Evolutionary conservation across 768 basidiomycete genomes (phyloP).

Genomic region (Xanthoconium purpureum): DNA sequence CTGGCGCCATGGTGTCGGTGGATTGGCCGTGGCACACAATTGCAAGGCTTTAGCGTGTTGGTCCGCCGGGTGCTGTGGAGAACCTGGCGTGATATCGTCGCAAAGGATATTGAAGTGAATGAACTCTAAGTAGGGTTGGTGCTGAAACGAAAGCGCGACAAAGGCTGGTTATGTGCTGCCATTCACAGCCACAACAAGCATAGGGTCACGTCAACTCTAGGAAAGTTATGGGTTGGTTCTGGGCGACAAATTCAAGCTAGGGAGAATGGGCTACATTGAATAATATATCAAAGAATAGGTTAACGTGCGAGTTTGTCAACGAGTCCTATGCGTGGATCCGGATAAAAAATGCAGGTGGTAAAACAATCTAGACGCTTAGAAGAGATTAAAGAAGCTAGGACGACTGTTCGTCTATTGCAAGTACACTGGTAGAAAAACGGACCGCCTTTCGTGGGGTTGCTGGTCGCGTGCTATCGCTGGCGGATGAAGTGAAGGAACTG

Average conservation of each 20-base stretch:
- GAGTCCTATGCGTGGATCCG: conserved; percentile 20
- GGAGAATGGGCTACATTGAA: conserved; percentile 30
- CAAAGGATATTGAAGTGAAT: not conserved
- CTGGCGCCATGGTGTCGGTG: conserved; percentile 61
- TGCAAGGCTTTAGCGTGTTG: not conserved
- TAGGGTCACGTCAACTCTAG: conserved; percentile 18
- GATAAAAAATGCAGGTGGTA: conserved; percentile 22
- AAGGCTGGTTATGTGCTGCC: not conserved
- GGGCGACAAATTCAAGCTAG: conserved; percentile 6
- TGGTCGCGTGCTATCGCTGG: conserved; percentile 36
- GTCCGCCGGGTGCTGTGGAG: not conserved
- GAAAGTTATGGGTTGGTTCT: not conserved
- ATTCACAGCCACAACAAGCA: conserved; percentile 27
- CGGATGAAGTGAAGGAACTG: conserved; percentile 32
- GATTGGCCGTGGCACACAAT: not conserved
- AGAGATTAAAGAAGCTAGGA: conserved; percentile 13
- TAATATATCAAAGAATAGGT: conserved; percentile 29
- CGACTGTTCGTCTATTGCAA: conserved; percentile 25
- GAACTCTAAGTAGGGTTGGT: not conserved
- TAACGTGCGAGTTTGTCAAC: conserved; percentile 14
- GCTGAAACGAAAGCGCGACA: conserved; percentile 6
- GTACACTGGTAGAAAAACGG: conserved; percentile 52
- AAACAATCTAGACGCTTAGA: conserved; percentile 10
- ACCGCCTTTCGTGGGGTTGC: conserved; percentile 57
- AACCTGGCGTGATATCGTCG: conserved; percentile 9